phyloP scores from a whole-genome alignment of 768 basidiomycete species.

The Auricularia cornea region DNA sequence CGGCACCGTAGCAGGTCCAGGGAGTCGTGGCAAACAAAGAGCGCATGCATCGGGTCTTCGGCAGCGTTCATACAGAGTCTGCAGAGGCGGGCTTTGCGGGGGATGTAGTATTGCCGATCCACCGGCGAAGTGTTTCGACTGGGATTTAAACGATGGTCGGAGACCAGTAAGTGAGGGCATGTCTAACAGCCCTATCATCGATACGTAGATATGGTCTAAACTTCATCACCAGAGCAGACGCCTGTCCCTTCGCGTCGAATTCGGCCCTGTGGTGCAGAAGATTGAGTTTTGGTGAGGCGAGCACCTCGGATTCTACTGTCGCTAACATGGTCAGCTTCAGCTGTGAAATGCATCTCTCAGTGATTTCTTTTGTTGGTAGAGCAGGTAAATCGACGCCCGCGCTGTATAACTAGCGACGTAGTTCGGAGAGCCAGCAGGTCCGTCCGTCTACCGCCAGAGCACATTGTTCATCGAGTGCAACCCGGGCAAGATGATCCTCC shows the following conservation, averaged over 20 bases:
- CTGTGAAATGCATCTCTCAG: neutral
- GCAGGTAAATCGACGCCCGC: neutral
- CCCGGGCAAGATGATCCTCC: neutral
- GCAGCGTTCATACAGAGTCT: too few relatives aligned
- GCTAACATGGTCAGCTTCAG: neutral
- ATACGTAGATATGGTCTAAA: neutral
- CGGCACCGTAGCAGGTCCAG: too few relatives aligned
- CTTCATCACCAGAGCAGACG: neutral
- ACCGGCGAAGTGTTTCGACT: too few relatives aligned
- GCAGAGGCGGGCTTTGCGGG: too few relatives aligned
- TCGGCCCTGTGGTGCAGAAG: neutral
- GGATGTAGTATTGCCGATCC: too few relatives aligned
- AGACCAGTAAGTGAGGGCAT: neutral
- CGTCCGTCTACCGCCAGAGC: too few relatives aligned
- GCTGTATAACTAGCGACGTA: neutral
- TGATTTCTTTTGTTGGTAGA: neutral
- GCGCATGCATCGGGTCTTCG: too few relatives aligned
- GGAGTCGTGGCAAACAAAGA: too few relatives aligned
- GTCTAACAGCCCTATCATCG: neutral
- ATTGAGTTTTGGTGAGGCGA: neutral
- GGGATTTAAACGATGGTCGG: neutral
- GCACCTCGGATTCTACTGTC: neutral
- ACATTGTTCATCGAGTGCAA: neutral
- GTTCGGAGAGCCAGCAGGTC: neutral
- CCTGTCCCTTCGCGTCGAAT: neutral